Conservation (phyloP, 148 eudicot genomes). For the Rhododendron griersonianum region DNA sequence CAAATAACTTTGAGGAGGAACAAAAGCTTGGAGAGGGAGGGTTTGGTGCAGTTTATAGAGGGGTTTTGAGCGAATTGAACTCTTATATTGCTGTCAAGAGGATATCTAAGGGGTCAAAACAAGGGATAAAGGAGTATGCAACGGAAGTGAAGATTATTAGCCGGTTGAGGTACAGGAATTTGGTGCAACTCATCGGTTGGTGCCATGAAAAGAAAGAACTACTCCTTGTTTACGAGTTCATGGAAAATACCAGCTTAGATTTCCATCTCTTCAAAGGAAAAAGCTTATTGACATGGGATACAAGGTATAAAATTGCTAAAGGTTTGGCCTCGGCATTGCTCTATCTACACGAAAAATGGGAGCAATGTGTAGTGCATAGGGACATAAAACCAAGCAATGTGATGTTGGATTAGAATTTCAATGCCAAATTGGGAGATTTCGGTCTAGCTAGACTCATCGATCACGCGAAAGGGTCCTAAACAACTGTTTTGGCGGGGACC, state of each 20-base stretch:
- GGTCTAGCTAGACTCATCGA: neutral
- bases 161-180: neutral
- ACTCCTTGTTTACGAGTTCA: neutral
- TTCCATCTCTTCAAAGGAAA: neutral
- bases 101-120: neutral
- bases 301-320: neutral
- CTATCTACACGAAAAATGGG: too few species aligned
- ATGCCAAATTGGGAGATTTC: neutral
- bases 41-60: slow-evolving; percentile 37
- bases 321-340: neutral
- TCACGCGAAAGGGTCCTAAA: neutral
- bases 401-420: neutral
- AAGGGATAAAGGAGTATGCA: too few species aligned
- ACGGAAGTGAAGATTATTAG: neutral
- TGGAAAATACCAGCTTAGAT: neutral
- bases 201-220: neutral
- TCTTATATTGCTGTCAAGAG: neutral
- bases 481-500: neutral
- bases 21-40: slow-evolving; percentile 17
- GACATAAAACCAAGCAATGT: neutral
- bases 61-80: slow-evolving; percentile 18
- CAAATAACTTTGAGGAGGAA: slow-evolving; percentile 26
- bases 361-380: neutral
- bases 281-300: neutral
- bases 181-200: neutral